Evolutionary conservation across 495 filamentous ascomycete genomes (phyloP).

Genomic region (Delitschia confertaspora): DNA sequence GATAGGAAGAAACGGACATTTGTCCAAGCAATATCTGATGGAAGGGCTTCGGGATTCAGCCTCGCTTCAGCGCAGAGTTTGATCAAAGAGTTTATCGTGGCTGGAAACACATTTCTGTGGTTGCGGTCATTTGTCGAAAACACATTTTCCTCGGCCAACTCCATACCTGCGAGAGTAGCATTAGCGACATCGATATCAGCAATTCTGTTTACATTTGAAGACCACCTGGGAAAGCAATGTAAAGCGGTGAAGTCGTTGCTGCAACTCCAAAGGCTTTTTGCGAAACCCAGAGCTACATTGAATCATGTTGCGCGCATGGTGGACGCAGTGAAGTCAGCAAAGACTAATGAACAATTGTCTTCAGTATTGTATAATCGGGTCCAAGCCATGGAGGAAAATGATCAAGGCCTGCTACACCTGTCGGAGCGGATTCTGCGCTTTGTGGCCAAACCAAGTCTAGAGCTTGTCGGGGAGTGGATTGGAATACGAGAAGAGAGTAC

Average conservation of each 20-base stretch:
- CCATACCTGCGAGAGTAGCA: conserved; percentile 49
- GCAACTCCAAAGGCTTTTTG: conserved; percentile 60
- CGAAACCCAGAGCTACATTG: conserved; percentile 54
- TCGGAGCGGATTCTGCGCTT: conserved; percentile 60
- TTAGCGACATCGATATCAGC: conserved; percentile 51
- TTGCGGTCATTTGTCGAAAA: conserved; percentile 47
- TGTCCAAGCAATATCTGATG: conserved; percentile 42
- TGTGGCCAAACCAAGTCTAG: conserved; percentile 61
- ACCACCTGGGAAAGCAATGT: conserved; percentile 42
- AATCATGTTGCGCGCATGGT: conserved; percentile 53
- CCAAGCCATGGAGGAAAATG: conserved; percentile 54
- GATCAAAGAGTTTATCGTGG: conserved; percentile 47
- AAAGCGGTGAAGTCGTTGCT: conserved; percentile 47
- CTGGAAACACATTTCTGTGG: conserved; percentile 48
- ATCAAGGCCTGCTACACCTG: conserved; percentile 47
- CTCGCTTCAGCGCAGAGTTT: conserved; percentile 47
- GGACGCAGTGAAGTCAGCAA: conserved; percentile 42
- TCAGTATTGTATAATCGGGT: conserved; percentile 57
- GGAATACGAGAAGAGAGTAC: conserved; percentile 49
- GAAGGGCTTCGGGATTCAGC: conserved; percentile 65
- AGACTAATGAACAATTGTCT: conserved; percentile 59
- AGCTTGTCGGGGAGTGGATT: conserved; percentile 66
- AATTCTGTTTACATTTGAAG: conserved; percentile 48
- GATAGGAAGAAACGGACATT: conserved; percentile 51
- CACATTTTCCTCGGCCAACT: conserved; percentile 30